These are phyloP conservation scores for Plasmodium vinckei DNA, from an alignment of 169 alveolate genomes.

Conservation along the genomic window DNA sequence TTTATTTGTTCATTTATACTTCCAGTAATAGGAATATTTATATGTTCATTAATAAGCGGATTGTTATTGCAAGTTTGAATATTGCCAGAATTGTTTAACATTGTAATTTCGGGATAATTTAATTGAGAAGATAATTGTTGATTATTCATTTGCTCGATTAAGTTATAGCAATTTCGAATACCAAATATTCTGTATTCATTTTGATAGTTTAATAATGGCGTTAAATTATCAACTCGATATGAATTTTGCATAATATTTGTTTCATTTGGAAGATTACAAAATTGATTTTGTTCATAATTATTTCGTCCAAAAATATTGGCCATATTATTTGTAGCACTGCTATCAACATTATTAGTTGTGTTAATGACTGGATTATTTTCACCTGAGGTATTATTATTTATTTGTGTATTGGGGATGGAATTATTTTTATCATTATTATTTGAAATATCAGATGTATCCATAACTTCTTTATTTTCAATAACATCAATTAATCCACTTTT, in stretches of 20 bases:
- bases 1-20: constrained; percentile 5
- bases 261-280: constrained; percentile 32
- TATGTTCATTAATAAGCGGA: not conserved
- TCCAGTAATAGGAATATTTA: not conserved
- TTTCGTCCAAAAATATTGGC: constrained; percentile 1
- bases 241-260: constrained; percentile 46
- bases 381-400: constrained; percentile 14
- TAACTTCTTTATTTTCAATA: constrained; percentile 72
- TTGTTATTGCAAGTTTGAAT: not conserved
- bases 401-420: not conserved
- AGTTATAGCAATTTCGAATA: constrained; percentile 60
- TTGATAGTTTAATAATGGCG: constrained; percentile 61
- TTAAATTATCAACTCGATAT: constrained; percentile 45
- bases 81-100: not conserved
- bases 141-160: constrained; percentile 32
- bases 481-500: constrained; percentile 64
- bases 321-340: no score
- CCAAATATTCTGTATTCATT: constrained; percentile 72
- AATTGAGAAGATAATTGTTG: constrained; percentile 13
- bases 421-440: constrained; percentile 63
- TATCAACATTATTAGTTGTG: not conserved
- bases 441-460: constrained; percentile 31
- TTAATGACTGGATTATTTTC: constrained; percentile 10
- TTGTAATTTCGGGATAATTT: constrained; percentile 12
- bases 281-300: constrained; percentile 41